Percentiles rank a stretch among this genome's conserved stretches.
Conservation (phyloP, 2,329 filamentous ascomycete species). For the Hypoxylon sp. region DNA sequence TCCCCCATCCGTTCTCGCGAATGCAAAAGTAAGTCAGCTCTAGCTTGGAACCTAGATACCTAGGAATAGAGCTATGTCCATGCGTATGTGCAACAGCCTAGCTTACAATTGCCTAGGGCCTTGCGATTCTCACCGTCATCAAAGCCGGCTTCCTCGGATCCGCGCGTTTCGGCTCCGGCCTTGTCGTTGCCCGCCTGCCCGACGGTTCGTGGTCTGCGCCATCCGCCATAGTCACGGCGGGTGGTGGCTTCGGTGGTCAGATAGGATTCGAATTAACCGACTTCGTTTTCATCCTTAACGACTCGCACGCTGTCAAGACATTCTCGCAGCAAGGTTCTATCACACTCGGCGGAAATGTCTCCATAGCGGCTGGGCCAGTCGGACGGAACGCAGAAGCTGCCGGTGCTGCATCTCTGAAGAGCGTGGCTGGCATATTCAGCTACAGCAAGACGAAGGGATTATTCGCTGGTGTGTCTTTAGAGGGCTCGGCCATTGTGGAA, state of each 20-base stretch:
- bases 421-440: slow-evolving; percentile 92
- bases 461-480: slow-evolving; percentile 94
- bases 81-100: slow-evolving; percentile 11
- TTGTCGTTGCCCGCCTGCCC: slow-evolving; percentile 83
- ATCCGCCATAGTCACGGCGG: slow-evolving; percentile 83
- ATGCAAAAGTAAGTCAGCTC: slow-evolving; percentile 79
- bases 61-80: slow-evolving; percentile 26
- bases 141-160: slow-evolving; percentile 90
- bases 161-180: slow-evolving; percentile 83
- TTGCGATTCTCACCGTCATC: slow-evolving; percentile 87
- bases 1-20: slow-evolving; percentile 87
- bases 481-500: slow-evolving; percentile 94
- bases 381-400: slow-evolving; percentile 97
- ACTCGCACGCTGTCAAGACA: slow-evolving; percentile 87
- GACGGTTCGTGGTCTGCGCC: slow-evolving; percentile 87
- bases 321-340: slow-evolving; percentile 94
- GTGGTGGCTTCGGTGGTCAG: slow-evolving; percentile 87
- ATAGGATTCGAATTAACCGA: slow-evolving; percentile 91
- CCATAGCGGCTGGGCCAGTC: slow-evolving; percentile 92
- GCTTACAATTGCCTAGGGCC: slow-evolving; percentile 66
- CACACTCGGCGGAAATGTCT: slow-evolving; percentile 96
- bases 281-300: slow-evolving; percentile 99
- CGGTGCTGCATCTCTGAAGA: slow-evolving; percentile 89
- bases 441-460: slow-evolving; percentile 99
- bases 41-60: not conserved